Evolutionary conservation across 768 basidiomycete species (phyloP), one percentile per base, ranked within the genome.

Genomic region (Mycena indigotica): DNA sequence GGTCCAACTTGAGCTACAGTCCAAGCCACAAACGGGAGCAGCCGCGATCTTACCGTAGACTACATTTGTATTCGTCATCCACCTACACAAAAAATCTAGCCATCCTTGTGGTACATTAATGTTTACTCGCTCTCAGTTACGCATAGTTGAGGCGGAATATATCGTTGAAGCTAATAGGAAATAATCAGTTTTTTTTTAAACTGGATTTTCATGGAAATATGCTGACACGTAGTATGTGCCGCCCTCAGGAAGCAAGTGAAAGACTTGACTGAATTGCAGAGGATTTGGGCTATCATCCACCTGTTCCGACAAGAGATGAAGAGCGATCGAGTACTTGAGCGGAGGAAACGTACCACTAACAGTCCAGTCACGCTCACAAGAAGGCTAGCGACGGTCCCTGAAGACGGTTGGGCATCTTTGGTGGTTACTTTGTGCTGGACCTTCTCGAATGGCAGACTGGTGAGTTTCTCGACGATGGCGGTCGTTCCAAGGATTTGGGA

Each of bases 91-190:
- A n/a, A n/a, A n/a, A n/a, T n/a, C n/a, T n/a, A n/a, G n/a, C 50
- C 24, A 52, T 50, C 48, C 23, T 19, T 23, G 23, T 50, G 24
- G 28, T 50, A 38, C 48, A 28, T n/a, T 28, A 28, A 10, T 50
- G 26, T 45, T 28, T 23, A 50, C 24, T 50, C n/a, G 19, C 45
- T 26, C 29, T 35, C 25, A 72, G n/a, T 69, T 69, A 77, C 63
- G 84, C 88, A 69, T 85, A 83, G 77, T 92, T 92, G 73, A 94
- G 87, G 61, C 92, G 89, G 90, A 97, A 95, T 59, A 95, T 86
- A 71, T 95, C 92, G 72, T 96, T 96, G 68, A 81, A 77, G 54
- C 91, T 93, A 62, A 23, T 8, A 24, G 67, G 40, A 44, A 59
- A 28, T 51, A 32, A 44, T 49, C 32, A 52, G 61, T 25, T 52